Evolutionary conservation across 805 yeast genomes (phyloP).

Genomic region (Tetrapisispora nanseiensis): DNA sequence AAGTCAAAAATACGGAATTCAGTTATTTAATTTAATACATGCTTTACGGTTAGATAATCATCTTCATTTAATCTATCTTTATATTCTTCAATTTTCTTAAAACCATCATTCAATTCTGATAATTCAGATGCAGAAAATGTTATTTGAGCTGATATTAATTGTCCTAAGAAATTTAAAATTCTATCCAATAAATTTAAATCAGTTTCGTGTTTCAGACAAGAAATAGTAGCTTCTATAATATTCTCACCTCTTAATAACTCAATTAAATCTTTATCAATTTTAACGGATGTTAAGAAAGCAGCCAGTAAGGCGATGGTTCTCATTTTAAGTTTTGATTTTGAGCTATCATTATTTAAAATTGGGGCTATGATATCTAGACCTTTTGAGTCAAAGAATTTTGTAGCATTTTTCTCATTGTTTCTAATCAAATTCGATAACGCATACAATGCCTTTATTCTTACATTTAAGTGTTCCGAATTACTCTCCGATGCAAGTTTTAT

Average conservation of each 20-base stretch:
- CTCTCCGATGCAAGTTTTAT: conserved; percentile 32
- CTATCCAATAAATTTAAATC: conserved; percentile 48
- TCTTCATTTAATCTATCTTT: conserved; percentile 45
- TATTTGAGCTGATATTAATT: conserved; percentile 37
- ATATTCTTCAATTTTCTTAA: conserved; percentile 33
- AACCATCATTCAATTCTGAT: conserved; percentile 28
- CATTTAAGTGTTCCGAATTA: conserved; percentile 22
- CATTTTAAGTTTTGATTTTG: conserved; percentile 36
- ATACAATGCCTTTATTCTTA: conserved; percentile 57
- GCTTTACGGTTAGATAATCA: conserved; percentile 34
- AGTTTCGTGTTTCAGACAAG: conserved; percentile 19
- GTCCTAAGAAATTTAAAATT: conserved; percentile 40
- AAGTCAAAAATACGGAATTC: too few relatives aligned
- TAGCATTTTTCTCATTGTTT: conserved; percentile 51
- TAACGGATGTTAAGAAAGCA: conserved; percentile 49
- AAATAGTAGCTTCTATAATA: conserved; percentile 22
- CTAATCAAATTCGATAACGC: conserved; percentile 69
- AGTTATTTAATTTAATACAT: conserved; percentile 5
- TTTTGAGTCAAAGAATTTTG: conserved; percentile 40
- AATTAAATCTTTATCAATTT: conserved; percentile 31
- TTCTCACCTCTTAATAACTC: conserved; percentile 30
- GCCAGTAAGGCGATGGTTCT: conserved; percentile 49
- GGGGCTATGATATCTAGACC: conserved; percentile 55
- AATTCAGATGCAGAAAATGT: conserved; percentile 38
- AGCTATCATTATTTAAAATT: conserved; percentile 13